These are phyloP conservation scores for Penicillium diatomitis DNA, from an alignment of 495 filamentous ascomycete species.

Conservation along the genomic window DNA sequence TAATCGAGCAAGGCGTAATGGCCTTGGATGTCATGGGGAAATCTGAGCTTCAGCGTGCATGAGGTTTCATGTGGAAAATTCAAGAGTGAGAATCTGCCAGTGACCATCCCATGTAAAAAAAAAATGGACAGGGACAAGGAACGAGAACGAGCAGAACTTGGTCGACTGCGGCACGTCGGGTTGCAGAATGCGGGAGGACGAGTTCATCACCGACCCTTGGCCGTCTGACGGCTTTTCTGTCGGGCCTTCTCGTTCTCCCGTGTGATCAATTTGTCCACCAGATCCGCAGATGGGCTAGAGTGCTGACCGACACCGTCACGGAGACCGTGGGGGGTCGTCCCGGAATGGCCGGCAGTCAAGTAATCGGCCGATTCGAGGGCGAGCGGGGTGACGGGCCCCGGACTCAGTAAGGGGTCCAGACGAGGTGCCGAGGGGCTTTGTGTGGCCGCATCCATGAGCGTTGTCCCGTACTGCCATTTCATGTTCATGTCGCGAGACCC, in stretches of 20 bases:
- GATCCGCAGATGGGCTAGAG: conserved; percentile 21
- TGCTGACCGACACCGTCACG: conserved; percentile 12
- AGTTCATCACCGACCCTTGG: conserved; percentile 25
- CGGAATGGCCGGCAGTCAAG: conserved; percentile 32
- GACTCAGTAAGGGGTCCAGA: conserved; percentile 60
- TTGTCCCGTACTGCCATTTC: conserved; percentile 30
- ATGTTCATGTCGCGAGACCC: conserved; percentile 29
- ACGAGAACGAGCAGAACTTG: too few relatives aligned
- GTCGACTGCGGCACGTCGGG: too few relatives aligned
- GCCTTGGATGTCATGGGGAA: too few relatives aligned
- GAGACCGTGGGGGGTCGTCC: conserved; percentile 11
- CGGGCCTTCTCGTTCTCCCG: conserved; percentile 32
- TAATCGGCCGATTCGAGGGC: conserved; percentile 53
- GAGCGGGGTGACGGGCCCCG: conserved; percentile 71
- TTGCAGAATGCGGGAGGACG: neutral
- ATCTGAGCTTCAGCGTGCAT: too few relatives aligned
- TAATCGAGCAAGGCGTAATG: too few relatives aligned
- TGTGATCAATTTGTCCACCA: conserved; percentile 30
- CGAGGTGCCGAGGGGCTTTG: conserved; percentile 52
- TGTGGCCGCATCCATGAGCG: conserved; percentile 21
- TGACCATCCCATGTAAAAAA: too few relatives aligned
- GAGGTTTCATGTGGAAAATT: too few relatives aligned
- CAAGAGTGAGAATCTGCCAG: too few relatives aligned
- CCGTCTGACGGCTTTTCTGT: conserved; percentile 23
- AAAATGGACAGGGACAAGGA: too few relatives aligned